Evolutionary conservation across 73 alveolate genomes (phyloP).

Genomic region (Tetrahymena malaccensis): DNA sequence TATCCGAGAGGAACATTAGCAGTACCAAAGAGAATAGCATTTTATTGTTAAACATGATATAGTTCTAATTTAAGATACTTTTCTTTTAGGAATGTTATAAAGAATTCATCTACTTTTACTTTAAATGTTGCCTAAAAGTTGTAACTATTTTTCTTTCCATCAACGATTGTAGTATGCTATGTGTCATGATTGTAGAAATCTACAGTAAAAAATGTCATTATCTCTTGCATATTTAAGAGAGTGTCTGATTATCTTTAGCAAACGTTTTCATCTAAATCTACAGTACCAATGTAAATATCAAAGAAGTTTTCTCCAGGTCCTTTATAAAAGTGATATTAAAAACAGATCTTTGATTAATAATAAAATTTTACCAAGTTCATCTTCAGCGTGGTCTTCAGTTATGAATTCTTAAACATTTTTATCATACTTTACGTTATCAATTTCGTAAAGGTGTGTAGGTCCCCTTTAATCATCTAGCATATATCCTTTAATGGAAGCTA

Average conservation of each 20-base stretch:
- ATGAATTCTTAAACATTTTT: not conserved
- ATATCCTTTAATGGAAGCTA: not conserved
- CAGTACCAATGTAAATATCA: not conserved
- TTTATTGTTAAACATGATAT: not conserved
- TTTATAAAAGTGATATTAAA: not conserved
- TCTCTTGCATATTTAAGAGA: not conserved
- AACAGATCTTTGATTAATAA: not conserved
- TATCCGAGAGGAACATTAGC: not conserved
- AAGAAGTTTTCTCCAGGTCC: not conserved
- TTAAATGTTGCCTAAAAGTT: not conserved
- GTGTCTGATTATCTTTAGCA: not conserved
- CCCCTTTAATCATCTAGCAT: not conserved
- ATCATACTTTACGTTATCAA: not conserved
- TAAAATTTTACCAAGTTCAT: not conserved
- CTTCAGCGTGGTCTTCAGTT: not conserved
- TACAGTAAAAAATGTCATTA: not conserved
- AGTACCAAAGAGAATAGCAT: not conserved
- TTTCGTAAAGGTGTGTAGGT: not conserved
- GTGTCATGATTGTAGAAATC: not conserved
- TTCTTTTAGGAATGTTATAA: not conserved
- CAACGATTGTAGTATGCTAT: not conserved
- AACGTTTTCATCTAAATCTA: not conserved
- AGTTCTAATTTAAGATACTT: not conserved
- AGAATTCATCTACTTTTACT: not conserved
- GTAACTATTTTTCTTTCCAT: not conserved